Evolutionary conservation across 2,329 filamentous ascomycete species (phyloP), one percentile per base, ranked within the genome.

Genomic region (Phialemonium atrogriseum): DNA sequence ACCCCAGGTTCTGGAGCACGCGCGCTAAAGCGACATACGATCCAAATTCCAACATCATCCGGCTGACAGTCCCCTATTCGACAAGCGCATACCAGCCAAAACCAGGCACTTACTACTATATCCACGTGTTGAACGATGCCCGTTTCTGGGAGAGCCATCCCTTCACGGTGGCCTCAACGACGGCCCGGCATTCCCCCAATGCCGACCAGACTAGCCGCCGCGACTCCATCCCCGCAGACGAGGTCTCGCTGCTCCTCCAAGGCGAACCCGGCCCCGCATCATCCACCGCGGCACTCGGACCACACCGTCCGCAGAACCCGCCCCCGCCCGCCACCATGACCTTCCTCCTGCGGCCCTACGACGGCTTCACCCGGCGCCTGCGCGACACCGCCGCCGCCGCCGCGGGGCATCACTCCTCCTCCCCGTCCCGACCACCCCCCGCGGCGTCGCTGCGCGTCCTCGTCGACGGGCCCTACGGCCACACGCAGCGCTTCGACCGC

Each of bases 111-210:
- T 66, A 56, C 40, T 68, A 63, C 40, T 68, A 64, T 33, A 39
- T 69, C 1, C 59, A 62, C 28, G 48, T 64, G 6, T 52, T 68
- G 5, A 51, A 59, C 28, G 54, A 54, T 14, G 34, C 47, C 10
- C 45, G 51, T 1, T 56, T 56, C 31, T 70, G 66, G 66, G 63
- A 70, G 36, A 67, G 60, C 35, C 66, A 70, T 26, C 66, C 66
- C 0, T 70, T 70, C 31, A 68, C 66, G 0, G 56, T 68, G 9
- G 60, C 60, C 1, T 49, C 47, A 7, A 41, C 54, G 2, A 24
- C 34, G 3, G 42, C 18, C 27, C 30, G 26, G 14, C 7, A 36
- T 19, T 10, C 7, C 2, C 24, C 37, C 1, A 51, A 54, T 17
- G 11, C 25, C 15, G 5, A 16, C 10, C n/a, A n/a, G n/a, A n/a